These are phyloP conservation scores for Xylaria arbuscula DNA, from an alignment of 2,329 filamentous ascomycete species.

Conservation along the genomic window DNA sequence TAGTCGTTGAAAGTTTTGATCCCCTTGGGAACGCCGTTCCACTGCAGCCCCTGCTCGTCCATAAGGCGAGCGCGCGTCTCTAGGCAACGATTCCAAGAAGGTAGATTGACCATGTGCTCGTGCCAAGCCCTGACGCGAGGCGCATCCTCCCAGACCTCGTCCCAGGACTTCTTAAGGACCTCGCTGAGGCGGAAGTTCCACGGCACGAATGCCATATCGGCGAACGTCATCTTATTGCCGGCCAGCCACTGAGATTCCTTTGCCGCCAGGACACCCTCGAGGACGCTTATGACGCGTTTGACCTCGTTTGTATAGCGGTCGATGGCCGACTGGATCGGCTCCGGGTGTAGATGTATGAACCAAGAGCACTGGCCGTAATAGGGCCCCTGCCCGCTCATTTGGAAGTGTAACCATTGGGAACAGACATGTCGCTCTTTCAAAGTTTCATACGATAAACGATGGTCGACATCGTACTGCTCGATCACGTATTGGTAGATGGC, in stretches of 20 bases:
- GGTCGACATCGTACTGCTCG: constrained; percentile 48
- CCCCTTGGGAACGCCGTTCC: constrained; percentile 53
- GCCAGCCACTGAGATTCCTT: constrained; percentile 35
- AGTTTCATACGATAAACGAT: constrained; percentile 51
- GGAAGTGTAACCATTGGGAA: constrained; percentile 58
- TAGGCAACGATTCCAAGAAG: constrained; percentile 52
- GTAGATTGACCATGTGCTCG: constrained; percentile 49
- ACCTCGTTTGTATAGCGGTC: constrained; percentile 49
- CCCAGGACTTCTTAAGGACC: neutral
- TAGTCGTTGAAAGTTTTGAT: constrained; percentile 42
- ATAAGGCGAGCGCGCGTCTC: constrained; percentile 49
- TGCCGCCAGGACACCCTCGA: constrained; percentile 25
- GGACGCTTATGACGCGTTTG: constrained; percentile 46
- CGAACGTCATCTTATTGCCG: constrained; percentile 51
- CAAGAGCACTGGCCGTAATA: constrained; percentile 48
- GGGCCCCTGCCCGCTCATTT: constrained; percentile 55
- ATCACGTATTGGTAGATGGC: constrained; percentile 36
- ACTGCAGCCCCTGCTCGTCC: constrained; percentile 53
- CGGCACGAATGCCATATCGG: constrained; percentile 41
- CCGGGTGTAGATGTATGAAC: constrained; percentile 39
- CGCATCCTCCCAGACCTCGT: constrained; percentile 25
- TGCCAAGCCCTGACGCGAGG: constrained; percentile 48
- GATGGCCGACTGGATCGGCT: constrained; percentile 46
- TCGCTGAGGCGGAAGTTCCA: constrained; percentile 32
- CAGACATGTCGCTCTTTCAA: constrained; percentile 50